Percentiles rank a stretch among this genome's conserved stretches.
Evolutionary conservation across 331 rosid genomes (phyloP).

Genomic region (Cucumis variabilis): DNA sequence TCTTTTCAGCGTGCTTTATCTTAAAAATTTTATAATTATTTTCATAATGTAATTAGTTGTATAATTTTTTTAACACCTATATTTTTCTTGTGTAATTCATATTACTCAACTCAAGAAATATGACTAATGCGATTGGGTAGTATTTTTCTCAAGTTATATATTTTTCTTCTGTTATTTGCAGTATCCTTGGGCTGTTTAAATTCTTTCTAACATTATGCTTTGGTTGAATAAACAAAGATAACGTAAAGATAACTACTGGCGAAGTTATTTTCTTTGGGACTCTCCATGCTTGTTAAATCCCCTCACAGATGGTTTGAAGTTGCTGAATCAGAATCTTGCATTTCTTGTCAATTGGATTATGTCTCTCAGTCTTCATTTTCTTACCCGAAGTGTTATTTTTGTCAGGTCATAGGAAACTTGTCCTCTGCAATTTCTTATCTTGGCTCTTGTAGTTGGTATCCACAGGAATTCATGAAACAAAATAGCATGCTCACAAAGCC

Average conservation of each 20-base stretch:
- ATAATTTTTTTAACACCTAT: background rate
- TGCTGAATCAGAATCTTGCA: background rate
- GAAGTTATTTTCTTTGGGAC: background rate
- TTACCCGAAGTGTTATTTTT: slow-evolving; percentile 1
- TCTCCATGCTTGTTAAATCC: background rate
- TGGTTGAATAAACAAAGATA: background rate
- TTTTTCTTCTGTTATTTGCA: no score
- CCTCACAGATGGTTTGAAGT: background rate
- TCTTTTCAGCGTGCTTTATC: background rate
- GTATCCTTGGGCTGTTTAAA: background rate
- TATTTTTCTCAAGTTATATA: no score
- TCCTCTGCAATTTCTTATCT: slow-evolving; percentile 49
- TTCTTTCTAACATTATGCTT: background rate
- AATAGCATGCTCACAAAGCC: slow-evolving; percentile 43
- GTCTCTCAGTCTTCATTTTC: slow-evolving; percentile 3
- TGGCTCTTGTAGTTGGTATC: slow-evolving; percentile 42
- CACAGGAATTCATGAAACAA: slow-evolving; percentile 49
- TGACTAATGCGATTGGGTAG: no score
- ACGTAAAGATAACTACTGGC: background rate
- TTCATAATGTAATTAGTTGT: background rate
- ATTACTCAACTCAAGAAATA: no score
- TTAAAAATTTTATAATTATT: no score
- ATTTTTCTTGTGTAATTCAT: background rate
- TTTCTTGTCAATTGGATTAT: slow-evolving; percentile 3
- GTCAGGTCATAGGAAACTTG: slow-evolving; percentile 68